phyloP scores from a whole-genome alignment of 78 protist genomes.

The Dictyostelium capitatum region DNA sequence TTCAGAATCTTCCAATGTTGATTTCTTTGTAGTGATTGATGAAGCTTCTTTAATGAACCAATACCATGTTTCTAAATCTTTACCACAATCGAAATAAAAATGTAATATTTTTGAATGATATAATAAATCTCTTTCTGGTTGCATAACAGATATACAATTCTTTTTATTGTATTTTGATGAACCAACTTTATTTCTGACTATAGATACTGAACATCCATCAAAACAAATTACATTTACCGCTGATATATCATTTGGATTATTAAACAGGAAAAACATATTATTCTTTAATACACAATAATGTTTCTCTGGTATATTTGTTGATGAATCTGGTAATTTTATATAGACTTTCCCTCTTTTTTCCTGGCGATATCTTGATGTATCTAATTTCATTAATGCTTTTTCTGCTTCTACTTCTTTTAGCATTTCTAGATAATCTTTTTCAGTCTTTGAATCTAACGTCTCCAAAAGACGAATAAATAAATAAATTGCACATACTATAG shows the following conservation, averaged over 20 bases:
- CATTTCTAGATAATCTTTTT: slow-evolving; percentile 44
- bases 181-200: slow-evolving; percentile 64
- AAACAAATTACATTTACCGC: slow-evolving; percentile 65
- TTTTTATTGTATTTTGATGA: slow-evolving; percentile 63
- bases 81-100: slow-evolving; percentile 66
- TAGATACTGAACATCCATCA: slow-evolving; percentile 53
- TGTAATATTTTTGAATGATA: slow-evolving; percentile 57
- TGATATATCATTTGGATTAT: slow-evolving; percentile 37
- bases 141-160: slow-evolving; percentile 53
- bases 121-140: slow-evolving; percentile 44
- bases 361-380: slow-evolving; percentile 37
- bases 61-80: slow-evolving; percentile 71
- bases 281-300: slow-evolving; percentile 54
- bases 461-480: slow-evolving; percentile 51
- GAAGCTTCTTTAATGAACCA: slow-evolving; percentile 58
- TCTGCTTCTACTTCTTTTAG: slow-evolving; percentile 10
- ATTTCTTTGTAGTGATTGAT: slow-evolving; percentile 23
- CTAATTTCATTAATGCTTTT: slow-evolving; percentile 23
- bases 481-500: slow-evolving; percentile 54
- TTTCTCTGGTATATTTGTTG: slow-evolving; percentile 39
- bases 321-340: slow-evolving; percentile 39
- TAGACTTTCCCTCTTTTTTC: slow-evolving; percentile 57
- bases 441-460: slow-evolving; percentile 39
- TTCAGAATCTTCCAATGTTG: slow-evolving; percentile 27
- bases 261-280: slow-evolving; percentile 62